Evolutionary conservation across 192 early-diverging fungal species (phyloP).

Genomic region (Entomortierella lignicola): DNA sequence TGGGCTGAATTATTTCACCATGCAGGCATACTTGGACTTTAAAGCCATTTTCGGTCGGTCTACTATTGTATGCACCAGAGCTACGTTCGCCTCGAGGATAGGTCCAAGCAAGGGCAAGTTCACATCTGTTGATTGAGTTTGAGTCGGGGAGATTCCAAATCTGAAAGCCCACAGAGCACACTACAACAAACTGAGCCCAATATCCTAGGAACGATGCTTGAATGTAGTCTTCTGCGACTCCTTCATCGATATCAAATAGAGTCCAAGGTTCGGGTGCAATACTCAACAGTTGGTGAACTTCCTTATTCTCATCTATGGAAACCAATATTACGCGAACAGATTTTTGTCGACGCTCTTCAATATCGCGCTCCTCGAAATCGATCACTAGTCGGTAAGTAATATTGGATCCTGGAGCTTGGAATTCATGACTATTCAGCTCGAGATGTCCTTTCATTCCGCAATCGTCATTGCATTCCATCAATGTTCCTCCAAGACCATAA

Average conservation of each 20-base stretch:
- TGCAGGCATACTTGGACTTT: constrained; percentile 7
- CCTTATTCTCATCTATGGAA: not conserved
- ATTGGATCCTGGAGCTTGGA: constrained; percentile 1
- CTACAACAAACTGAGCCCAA: constrained; percentile 7
- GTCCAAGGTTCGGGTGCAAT: constrained; percentile 12
- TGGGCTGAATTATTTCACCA: constrained; percentile 2
- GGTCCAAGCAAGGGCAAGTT: constrained; percentile 5
- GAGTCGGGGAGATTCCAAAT: constrained; percentile 8
- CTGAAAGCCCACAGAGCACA: constrained; percentile 6
- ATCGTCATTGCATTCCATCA: not conserved
- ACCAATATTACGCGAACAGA: not conserved
- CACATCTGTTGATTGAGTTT: not conserved
- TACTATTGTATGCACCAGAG: not conserved
- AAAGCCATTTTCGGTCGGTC: not conserved
- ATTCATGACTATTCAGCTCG: not conserved
- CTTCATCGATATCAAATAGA: constrained; percentile 7
- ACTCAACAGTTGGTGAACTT: not conserved
- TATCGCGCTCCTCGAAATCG: constrained; percentile 15
- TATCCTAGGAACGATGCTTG: constrained; percentile 11
- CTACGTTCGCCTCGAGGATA: not conserved
- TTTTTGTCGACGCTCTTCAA: constrained; percentile 3
- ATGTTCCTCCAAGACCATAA: not conserved
- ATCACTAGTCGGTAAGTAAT: constrained; percentile 1
- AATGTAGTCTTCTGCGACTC: constrained; percentile 3
- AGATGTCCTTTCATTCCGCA: not conserved